These are phyloP conservation scores for Lagenidium sp. DNA, from an alignment of 352 stramenopile species.

Conservation along the genomic window DNA sequence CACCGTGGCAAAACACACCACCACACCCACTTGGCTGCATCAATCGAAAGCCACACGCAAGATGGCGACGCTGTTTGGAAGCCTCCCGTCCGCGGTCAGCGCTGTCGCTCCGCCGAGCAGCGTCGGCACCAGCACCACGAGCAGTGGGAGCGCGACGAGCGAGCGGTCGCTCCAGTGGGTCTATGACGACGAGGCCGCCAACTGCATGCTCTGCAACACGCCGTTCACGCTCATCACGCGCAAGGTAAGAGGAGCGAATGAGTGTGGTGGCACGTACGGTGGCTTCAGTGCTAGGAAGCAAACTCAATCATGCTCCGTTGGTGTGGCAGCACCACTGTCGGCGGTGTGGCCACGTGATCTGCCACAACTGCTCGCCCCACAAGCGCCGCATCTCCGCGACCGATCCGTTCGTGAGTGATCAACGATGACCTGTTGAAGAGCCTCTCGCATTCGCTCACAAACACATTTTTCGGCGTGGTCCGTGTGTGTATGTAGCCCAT, in stretches of 20 bases:
- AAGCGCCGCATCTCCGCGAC: constrained; percentile 74
- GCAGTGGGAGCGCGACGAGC: constrained; percentile 9
- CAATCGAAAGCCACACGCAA: too few species aligned
- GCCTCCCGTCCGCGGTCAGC: constrained; percentile 51
- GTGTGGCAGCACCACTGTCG: constrained; percentile 63
- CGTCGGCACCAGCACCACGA: constrained; percentile 1
- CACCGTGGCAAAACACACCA: too few species aligned
- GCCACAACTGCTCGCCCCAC: constrained; percentile 80
- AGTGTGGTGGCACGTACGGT: constrained; percentile 1
- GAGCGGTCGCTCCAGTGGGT: constrained; percentile 73
- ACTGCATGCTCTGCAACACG: constrained; percentile 86
- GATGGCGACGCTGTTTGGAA: constrained; percentile 73
- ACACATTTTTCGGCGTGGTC: background rate
- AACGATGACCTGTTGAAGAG: background rate
- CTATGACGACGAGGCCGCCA: constrained; percentile 75
- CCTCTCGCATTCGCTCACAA: background rate
- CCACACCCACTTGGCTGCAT: too few species aligned
- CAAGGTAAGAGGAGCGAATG: constrained; percentile 32
- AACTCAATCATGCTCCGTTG: too few species aligned
- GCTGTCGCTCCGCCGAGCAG: constrained; percentile 12
- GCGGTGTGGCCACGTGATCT: constrained; percentile 78
- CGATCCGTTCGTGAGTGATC: constrained; percentile 63
- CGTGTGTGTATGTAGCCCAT: constrained; percentile 37
- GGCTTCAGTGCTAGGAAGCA: too few species aligned
- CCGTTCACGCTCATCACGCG: constrained; percentile 73